Percentiles rank a stretch among this genome's conserved stretches.
Evolutionary conservation across 805 yeast genomes (phyloP).

Genomic region (Kazachstania kunashirensis): DNA sequence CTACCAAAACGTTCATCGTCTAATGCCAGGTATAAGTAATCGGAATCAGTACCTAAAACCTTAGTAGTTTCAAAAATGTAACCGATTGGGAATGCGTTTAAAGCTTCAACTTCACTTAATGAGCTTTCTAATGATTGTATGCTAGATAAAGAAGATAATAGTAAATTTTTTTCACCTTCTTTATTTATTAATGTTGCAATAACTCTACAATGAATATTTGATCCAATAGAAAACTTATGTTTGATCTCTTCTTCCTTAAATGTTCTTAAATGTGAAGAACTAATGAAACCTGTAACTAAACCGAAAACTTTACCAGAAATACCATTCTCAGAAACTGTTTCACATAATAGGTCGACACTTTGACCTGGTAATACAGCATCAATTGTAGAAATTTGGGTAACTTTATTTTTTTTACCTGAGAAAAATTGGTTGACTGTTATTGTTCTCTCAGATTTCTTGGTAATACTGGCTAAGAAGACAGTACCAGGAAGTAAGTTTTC

Average conservation of each 20-base stretch:
- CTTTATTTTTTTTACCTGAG: conserved; percentile 37
- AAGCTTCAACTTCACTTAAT: conserved; percentile 26
- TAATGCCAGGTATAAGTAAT: conserved; percentile 47
- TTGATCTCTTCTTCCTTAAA: conserved; percentile 39
- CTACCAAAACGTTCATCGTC: conserved; percentile 55
- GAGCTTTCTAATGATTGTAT: conserved; percentile 28
- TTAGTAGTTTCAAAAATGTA: conserved; percentile 43
- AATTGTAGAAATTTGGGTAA: conserved; percentile 53
- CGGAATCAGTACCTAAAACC: conserved; percentile 49
- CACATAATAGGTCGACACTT: conserved; percentile 60
- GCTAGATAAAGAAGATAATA: conserved; percentile 52
- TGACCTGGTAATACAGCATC: conserved; percentile 85
- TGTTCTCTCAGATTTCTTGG: conserved; percentile 36
- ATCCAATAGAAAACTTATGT: conserved; percentile 59
- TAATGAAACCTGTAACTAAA: conserved; percentile 59
- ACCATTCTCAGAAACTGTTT: conserved; percentile 53
- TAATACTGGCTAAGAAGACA: conserved; percentile 54
- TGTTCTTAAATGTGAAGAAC: conserved; percentile 52
- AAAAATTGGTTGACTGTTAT: conserved; percentile 45
- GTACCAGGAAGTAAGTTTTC: conserved; percentile 47
- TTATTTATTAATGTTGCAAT: conserved; percentile 46
- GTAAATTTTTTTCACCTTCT: conserved; percentile 46
- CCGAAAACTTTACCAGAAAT: conserved; percentile 67
- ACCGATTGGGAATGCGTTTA: conserved; percentile 75
- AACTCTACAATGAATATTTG: conserved; percentile 60